Evolutionary conservation across 345 rosid genomes (phyloP).

Genomic region (Euphorbia tirucalli): DNA sequence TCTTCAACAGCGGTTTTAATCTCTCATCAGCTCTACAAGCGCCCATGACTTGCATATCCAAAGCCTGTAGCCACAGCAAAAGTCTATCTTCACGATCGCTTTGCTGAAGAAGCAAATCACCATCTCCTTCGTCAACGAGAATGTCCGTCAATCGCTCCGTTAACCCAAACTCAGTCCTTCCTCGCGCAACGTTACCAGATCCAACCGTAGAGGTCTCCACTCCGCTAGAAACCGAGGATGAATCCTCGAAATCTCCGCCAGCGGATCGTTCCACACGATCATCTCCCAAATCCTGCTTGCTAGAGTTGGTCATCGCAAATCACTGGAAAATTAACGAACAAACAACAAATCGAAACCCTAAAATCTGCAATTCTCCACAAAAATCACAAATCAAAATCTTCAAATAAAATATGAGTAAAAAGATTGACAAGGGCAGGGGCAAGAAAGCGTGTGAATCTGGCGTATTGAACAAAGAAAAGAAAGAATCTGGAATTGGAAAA

Average conservation of each 20-base stretch:
- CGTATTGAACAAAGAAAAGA: not conserved
- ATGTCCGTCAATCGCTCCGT: conserved; percentile 61
- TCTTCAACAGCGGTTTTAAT: conserved; percentile 84
- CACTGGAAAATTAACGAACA: conserved; percentile 2
- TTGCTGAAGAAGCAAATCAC: conserved; percentile 62
- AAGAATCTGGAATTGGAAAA: not conserved
- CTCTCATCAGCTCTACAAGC: conserved; percentile 98
- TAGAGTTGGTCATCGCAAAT: conserved; percentile 51
- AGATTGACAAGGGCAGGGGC: not conserved
- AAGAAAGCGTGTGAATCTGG: not conserved
- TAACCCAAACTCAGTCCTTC: conserved; percentile 35
- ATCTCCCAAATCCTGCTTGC: conserved; percentile 39
- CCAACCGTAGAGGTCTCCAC: conserved; percentile 34
- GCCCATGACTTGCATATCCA: conserved; percentile 88
- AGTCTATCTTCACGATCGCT: conserved; percentile 71
- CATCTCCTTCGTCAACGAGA: conserved; percentile 47
- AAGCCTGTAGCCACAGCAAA: conserved; percentile 82
- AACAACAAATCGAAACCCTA: conserved; percentile 18
- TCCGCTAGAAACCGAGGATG: conserved; percentile 33
- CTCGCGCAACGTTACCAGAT: conserved; percentile 37
- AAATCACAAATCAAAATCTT: not conserved
- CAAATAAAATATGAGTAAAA: not conserved
- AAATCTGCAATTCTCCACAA: not conserved
- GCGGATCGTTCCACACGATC: conserved; percentile 34
- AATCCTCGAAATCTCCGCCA: conserved; percentile 38